Evolutionary conservation across 495 filamentous ascomycete genomes (phyloP).

Genomic region (Xylaria telfairii): DNA sequence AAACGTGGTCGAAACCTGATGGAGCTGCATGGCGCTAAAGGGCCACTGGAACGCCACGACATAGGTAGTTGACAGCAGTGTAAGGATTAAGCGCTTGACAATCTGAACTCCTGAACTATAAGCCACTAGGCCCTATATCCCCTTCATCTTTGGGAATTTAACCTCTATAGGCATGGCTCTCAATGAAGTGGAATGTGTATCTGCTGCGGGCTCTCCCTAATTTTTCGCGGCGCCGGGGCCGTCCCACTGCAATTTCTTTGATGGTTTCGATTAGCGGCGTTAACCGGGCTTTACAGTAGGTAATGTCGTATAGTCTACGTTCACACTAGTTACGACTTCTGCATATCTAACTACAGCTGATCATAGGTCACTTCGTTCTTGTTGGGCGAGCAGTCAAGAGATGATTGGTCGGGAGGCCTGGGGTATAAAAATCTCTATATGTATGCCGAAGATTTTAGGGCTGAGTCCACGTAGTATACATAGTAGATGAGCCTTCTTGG

Average conservation of each 20-base stretch:
- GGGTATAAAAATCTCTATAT: not conserved
- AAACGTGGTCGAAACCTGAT: not conserved
- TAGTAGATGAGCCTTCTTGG: not conserved
- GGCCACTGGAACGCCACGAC: not conserved
- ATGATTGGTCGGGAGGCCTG: not conserved
- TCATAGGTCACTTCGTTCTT: not conserved
- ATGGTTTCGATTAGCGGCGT: not conserved
- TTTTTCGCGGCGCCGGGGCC: not conserved
- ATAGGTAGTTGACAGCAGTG: not conserved
- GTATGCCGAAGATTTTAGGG: not conserved
- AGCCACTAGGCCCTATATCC: not conserved
- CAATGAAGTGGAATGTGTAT: not conserved
- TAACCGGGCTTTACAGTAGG: not conserved
- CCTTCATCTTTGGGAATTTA: not conserved
- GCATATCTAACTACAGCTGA: not conserved
- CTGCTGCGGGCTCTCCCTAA: not conserved
- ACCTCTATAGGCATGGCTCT: not conserved
- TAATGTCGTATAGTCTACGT: not conserved
- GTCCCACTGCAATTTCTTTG: not conserved
- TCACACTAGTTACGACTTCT: not conserved
- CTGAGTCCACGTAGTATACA: not conserved
- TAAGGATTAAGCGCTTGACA: not conserved
- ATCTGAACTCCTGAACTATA: not conserved
- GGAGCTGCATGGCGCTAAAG: conserved; percentile 1
- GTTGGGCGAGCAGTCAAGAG: not conserved